Evolutionary conservation across 768 basidiomycete genomes (phyloP), one percentile per base, ranked within the genome.

Genomic region (Pisolithus tinctorius): DNA sequence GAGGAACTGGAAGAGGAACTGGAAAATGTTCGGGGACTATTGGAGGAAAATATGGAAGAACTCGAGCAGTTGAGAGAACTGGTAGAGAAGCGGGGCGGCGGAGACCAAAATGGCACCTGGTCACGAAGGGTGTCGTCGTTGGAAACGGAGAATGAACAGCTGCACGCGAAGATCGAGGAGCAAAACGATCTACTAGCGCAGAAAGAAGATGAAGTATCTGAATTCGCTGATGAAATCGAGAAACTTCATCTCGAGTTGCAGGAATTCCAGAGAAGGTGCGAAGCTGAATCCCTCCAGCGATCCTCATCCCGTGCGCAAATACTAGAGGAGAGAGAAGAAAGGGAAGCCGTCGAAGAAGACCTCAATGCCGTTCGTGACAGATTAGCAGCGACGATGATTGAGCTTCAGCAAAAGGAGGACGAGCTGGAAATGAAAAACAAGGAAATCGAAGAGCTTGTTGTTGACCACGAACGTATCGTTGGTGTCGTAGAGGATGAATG

Each of bases 1-100:
- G 75, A 71, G 10, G 83, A 87, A 53, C 74, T 88, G 34, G 85
- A 88, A 60, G 84, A 84, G 36, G 80, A 89, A 58, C 66, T 93
- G 52, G 85, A 88, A 51, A 82, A 80, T 52, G 79, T 81, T 4
- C 75, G 82, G 50, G 83, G 77, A 0, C 65, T 90, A 27, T 69
- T 91, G 38, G 81, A 88, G 61, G 92, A 94, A 56, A 89, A 89
- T 62, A 77, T 84, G 65, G 86, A 91, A 31, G 91, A 93, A 68
- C 81, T 93, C 47, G 83, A 88, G 34, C 75, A 83, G 7, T 69
- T 93, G 38, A 75, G 78, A 31, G 84, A 86, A 44, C 72, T 84
- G n/a, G 74, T 86, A 5, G 83, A 88, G 60, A 73, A 74, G 3
- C 60, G 64, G 13, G 74, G 72, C 8, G 74, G 72, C 9, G 74